These are phyloP conservation scores for Bonia amplexicaulis DNA, from an alignment of 176 grass and related monocot genomes.

Conservation along the genomic window DNA sequence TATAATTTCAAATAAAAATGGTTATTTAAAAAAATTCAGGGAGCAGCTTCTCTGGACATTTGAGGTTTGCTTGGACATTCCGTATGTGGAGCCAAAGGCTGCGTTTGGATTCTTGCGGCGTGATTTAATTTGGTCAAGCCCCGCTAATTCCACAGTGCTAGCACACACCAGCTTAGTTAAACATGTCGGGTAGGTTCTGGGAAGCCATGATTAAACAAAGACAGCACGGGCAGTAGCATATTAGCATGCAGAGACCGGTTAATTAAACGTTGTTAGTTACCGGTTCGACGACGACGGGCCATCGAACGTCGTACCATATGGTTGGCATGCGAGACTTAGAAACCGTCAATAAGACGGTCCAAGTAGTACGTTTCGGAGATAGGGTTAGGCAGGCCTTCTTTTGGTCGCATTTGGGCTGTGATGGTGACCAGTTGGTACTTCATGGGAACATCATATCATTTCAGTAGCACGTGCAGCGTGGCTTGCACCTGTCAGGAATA, in stretches of 20 bases:
- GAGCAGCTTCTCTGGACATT: not conserved
- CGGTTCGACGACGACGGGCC: not conserved
- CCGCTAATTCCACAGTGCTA: not conserved
- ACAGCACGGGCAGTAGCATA: not conserved
- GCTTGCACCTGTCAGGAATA: not conserved
- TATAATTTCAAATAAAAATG: no score
- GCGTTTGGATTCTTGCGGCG: constrained; percentile 29
- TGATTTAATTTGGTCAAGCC: not conserved
- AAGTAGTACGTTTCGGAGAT: constrained; percentile 14
- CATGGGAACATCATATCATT: not conserved
- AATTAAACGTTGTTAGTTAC: not conserved
- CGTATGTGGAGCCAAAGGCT: not conserved
- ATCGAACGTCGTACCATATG: not conserved
- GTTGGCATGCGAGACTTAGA: constrained; percentile 34
- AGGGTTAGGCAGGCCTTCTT: constrained; percentile 52
- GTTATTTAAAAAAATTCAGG: not conserved
- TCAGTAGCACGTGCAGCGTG: not conserved
- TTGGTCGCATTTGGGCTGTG: constrained; percentile 29
- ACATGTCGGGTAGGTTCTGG: not conserved
- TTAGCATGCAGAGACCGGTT: not conserved
- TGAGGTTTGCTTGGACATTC: constrained; percentile 22
- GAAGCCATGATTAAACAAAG: constrained; percentile 6
- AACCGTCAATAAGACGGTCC: constrained; percentile 37
- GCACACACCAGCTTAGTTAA: not conserved
- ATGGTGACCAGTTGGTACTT: not conserved